Conservation (phyloP, 371 early-diverging fungal genomes). For the Mucor circinelloides region DNA sequence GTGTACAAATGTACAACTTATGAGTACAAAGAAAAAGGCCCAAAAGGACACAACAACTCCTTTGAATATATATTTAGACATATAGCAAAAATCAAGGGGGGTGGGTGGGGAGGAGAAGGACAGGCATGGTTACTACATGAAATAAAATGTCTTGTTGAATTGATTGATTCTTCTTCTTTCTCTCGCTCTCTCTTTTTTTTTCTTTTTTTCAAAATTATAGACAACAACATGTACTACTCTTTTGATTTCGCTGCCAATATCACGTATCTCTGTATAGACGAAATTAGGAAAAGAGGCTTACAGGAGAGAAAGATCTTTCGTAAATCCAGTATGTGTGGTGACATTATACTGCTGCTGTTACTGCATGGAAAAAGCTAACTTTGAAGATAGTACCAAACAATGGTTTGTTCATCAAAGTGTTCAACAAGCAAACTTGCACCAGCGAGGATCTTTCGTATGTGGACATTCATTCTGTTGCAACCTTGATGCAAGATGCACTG, state of each 20-base stretch:
- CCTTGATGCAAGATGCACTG: conserved; percentile 51
- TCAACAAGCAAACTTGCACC: conserved; percentile 39
- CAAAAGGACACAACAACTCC: background rate
- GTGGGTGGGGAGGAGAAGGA: too few species aligned
- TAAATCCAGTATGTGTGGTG: conserved; percentile 37
- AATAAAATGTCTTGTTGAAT: background rate
- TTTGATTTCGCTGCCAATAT: conserved; percentile 45
- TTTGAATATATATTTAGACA: background rate
- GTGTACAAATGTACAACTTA: background rate
- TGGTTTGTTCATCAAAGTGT: conserved; percentile 44
- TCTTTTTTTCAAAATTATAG: background rate
- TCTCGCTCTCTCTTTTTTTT: background rate
- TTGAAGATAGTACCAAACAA: conserved; percentile 41
- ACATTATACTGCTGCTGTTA: background rate
- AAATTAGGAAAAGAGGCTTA: conserved; percentile 43
- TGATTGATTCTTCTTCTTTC: background rate
- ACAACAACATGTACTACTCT: conserved; percentile 26
- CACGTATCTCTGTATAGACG: conserved; percentile 46
- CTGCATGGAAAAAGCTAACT: background rate
- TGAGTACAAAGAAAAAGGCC: background rate
- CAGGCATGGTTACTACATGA: background rate
- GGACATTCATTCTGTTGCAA: conserved; percentile 51
- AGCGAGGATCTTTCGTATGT: conserved; percentile 39
- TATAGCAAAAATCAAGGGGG: background rate
- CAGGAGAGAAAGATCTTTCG: conserved; percentile 48